Evolutionary conservation across 306 rosid genomes (phyloP), one percentile per base, ranked within the genome.

Genomic region (Sicyos baderoa): DNA sequence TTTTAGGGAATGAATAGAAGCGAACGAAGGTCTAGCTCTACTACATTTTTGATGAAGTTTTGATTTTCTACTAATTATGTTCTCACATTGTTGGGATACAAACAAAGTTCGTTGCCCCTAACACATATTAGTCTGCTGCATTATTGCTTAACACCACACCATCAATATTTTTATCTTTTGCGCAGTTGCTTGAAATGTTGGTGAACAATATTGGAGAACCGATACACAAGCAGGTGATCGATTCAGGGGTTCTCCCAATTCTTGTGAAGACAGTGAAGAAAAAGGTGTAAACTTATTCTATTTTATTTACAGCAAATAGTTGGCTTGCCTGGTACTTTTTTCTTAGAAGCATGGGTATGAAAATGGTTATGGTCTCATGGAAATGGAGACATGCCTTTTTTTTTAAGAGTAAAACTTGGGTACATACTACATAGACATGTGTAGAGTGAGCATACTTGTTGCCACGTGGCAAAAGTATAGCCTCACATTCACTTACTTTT

Each of bases 241-340:
- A 89, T 76, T 67, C 74, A 17, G 96, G 96, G 75, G 71, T 92
- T 78, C 80, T 89, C 73, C 84, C 96, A 22, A 72, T 80, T 76
- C 93, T 92, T 21, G 93, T 86, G 78, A 92, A 92, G 87, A 83
- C 85, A 81, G 98, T 89, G 77, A 92, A 92, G 93, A 89, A 87
- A 83, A 92, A 92, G 98, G 98, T 85, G 17, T 32, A 10, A 73
- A 81, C 50, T 69, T 60, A 64, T 70, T 77, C 62, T 42, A 23
- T 68, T 17, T 51, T 29, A n/a, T 21, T 51, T 72, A 56, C 78
- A 13, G 11, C 19, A 23, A 66, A 47, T 47, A 45, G 13, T 66
- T 66, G 71, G 14, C 55, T 66, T 66, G 71, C 7, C 55, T 2
- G 6, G 35, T 65, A 66, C 22, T 47, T 48, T 47, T 47, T 7